Base-by-base conservation (phyloP, 495 filamentous ascomycete genomes). In the Penicillium cinerascens region DNA sequence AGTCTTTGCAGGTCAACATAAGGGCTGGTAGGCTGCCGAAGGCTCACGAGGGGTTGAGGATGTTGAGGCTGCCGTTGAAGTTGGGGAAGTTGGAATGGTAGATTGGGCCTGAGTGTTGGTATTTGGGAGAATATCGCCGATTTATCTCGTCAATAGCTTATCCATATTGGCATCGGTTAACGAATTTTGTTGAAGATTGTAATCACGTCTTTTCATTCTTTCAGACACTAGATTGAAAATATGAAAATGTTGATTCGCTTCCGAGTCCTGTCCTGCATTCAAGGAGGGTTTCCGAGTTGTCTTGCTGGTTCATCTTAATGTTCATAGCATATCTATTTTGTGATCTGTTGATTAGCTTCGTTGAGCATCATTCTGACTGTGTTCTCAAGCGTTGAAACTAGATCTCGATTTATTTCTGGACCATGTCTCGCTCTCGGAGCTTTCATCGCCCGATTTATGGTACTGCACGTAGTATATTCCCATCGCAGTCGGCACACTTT, bases 1-100 rank as follows among this genome's bases (percentile, higher is more conserved):
- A 75, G 60, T 67, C 79, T 5, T 57, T 86, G 64, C 83, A 86
- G 65, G 43, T 83, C 4, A 86, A 86, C 54, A 78, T 85, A 41
- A 65, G 82, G 2, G 82, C 62, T 9, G 82, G 82, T 0, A 42
- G 60, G 46, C 51, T 85, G 51, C 81, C 80, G 3, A 18, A 7
- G 15, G 35, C 46, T 11, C 68, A 63, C 17, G 63, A 60, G 25
- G 68, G 70, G 0, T 56, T 69, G 43, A 42, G 73, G 27, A 57
- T 81, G 47, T 44, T 81, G 52, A 67, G 66, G 47, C 35, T 81
- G 16, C 77, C 78, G 1, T 41, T 81, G 25, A 78, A 74, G 56
- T 37, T 71, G 23, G 40, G n/a, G n/a, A n/a, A 51, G 5, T 36
- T 52, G 27, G 48, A 65, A 16, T 64, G 55, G 54, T 67, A 57